These are phyloP conservation scores for Xylaria sp. DNA, from an alignment of 2,329 filamentous ascomycete species.

Conservation along the genomic window DNA sequence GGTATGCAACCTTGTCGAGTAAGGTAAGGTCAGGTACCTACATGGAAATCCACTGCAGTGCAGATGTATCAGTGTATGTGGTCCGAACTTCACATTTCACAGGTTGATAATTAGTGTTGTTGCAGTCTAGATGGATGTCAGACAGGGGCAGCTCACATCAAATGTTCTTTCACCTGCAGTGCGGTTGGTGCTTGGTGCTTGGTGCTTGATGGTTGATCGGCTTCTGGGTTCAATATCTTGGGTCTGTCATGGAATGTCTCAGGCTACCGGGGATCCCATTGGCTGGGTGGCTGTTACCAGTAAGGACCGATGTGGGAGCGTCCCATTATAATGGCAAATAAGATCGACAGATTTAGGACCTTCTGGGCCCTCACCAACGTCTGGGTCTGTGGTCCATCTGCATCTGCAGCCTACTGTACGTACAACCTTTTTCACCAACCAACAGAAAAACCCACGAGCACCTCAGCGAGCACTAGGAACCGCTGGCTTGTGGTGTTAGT, in stretches of 20 bases:
- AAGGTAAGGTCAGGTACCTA: not conserved
- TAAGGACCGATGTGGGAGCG: slow-evolving; percentile 31
- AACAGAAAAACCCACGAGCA: slow-evolving; percentile 16
- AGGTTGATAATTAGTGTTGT: not conserved
- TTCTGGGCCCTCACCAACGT: slow-evolving; percentile 21
- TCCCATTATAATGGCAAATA: slow-evolving; percentile 32
- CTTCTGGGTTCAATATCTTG: slow-evolving; percentile 25
- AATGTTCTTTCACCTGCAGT: too few relatives aligned
- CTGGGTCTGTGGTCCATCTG: not conserved
- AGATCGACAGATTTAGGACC: slow-evolving; percentile 17
- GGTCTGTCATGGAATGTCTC: slow-evolving; percentile 8
- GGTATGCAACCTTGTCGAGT: not conserved
- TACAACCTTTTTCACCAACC: slow-evolving; percentile 14
- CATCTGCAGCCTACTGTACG: slow-evolving; percentile 8
- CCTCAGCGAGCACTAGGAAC: too few relatives aligned
- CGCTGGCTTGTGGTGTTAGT: too few relatives aligned
- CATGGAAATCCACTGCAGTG: not conserved
- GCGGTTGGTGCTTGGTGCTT: not conserved
- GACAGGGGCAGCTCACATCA: too few relatives aligned
- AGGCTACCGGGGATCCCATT: slow-evolving; percentile 5
- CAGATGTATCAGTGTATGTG: too few relatives aligned
- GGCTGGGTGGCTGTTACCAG: slow-evolving; percentile 11
- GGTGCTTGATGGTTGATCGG: slow-evolving; percentile 19
- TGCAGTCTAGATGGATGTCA: not conserved
- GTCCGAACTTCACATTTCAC: not conserved